These are phyloP conservation scores for Adiantum capillusveneris DNA, from an alignment of 75 land plant species.

Conservation along the genomic window DNA sequence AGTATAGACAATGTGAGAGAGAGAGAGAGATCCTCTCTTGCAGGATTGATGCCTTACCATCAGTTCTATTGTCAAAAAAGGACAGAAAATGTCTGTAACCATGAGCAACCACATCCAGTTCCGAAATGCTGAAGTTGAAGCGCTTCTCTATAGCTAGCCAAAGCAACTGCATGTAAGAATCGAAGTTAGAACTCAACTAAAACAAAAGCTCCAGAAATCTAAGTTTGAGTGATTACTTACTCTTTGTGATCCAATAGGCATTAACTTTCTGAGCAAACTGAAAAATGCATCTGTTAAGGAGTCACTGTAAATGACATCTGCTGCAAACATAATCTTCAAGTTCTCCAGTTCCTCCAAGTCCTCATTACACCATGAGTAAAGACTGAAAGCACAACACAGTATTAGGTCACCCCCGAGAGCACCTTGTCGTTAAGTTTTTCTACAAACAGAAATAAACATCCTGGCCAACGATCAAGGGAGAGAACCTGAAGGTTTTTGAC, in stretches of 20 bases:
- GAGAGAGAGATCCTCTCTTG: neutral
- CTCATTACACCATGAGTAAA: conserved; percentile 48
- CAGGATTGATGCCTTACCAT: conserved; percentile 1
- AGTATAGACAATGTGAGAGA: neutral
- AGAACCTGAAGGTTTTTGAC: too few species aligned
- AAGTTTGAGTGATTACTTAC: conserved; percentile 29
- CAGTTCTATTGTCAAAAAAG: conserved; percentile 30
- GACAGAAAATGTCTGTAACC: conserved; percentile 58
- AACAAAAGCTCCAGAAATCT: conserved; percentile 8
- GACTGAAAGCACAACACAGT: conserved; percentile 21
- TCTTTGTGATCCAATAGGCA: conserved; percentile 37
- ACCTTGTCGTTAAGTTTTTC: too few species aligned
- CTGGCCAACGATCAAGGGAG: too few species aligned
- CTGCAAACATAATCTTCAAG: conserved; percentile 64
- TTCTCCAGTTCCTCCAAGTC: conserved; percentile 50
- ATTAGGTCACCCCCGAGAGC: too few species aligned
- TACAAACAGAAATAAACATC: too few species aligned
- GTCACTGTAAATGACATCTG: conserved; percentile 87
- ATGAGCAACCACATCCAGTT: conserved; percentile 80
- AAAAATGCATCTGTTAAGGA: conserved; percentile 80
- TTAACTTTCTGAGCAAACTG: conserved; percentile 35
- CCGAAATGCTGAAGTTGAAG: conserved; percentile 75
- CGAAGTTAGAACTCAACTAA: neutral
- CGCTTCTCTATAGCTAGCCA: conserved; percentile 86
- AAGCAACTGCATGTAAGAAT: conserved; percentile 35